Conservation (phyloP, 768 basidiomycete genomes). For the Auricularia auricula-judae region DNA sequence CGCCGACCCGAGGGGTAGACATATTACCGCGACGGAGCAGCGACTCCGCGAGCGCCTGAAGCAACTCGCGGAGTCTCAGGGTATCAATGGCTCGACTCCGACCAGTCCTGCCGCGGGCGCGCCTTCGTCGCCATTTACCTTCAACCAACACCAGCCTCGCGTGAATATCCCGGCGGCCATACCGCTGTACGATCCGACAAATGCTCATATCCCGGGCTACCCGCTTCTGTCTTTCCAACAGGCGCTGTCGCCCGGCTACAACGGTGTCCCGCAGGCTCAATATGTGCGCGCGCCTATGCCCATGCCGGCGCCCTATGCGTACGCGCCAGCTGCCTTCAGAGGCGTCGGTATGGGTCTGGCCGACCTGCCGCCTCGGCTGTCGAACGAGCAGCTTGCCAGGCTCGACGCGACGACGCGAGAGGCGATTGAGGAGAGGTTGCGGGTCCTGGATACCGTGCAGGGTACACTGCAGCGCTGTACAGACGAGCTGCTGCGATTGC, state of each 20-base stretch:
- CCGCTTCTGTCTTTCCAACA: slow-evolving; percentile 1
- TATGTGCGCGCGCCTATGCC: neutral
- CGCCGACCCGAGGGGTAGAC: neutral
- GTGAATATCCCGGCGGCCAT: slow-evolving; percentile 19
- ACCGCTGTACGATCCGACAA: slow-evolving; percentile 28
- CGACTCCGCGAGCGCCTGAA: neutral
- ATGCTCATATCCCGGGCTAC: slow-evolving; percentile 5
- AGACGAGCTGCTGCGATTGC: slow-evolving; percentile 65
- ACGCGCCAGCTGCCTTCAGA: slow-evolving; percentile 4
- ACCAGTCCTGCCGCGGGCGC: neutral
- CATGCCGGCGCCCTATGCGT: slow-evolving; percentile 7
- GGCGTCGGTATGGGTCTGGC: slow-evolving; percentile 5
- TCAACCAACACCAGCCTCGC: slow-evolving; percentile 2
- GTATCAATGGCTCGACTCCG: neutral
- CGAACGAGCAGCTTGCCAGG: slow-evolving; percentile 49
- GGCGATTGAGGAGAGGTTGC: slow-evolving; percentile 75
- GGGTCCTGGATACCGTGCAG: slow-evolving; percentile 70
- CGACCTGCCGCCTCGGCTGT: slow-evolving; percentile 34
- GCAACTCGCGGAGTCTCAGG: neutral
- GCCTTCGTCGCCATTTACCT: slow-evolving; percentile 5
- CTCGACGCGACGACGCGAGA: slow-evolving; percentile 64
- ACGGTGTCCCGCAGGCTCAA: neutral
- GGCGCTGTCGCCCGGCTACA: neutral
- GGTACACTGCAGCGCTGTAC: slow-evolving; percentile 60
- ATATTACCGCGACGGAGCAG: neutral